Conservation (phyloP, 352 stramenopile species). For the Phytopythium delawarense region DNA sequence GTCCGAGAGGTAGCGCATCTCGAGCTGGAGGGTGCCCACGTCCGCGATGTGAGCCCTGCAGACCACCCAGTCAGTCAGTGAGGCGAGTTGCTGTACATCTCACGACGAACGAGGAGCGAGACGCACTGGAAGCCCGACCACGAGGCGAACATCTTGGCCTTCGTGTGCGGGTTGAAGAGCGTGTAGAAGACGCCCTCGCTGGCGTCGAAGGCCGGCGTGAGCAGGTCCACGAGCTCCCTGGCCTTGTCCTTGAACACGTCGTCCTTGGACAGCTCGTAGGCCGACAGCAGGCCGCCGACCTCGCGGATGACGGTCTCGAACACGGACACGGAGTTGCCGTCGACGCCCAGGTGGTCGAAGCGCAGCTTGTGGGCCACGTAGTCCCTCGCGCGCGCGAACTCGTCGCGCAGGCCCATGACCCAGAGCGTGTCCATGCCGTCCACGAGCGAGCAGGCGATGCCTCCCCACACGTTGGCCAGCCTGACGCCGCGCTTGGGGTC, state of each 20-base stretch:
- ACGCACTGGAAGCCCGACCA: slow-evolving; percentile 38
- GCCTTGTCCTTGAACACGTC: slow-evolving; percentile 91
- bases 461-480: slow-evolving; percentile 85
- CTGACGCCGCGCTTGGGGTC: slow-evolving; percentile 64
- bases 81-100: neutral
- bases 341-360: slow-evolving; percentile 69
- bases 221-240: slow-evolving; percentile 87
- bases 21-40: slow-evolving; percentile 80
- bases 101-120: neutral
- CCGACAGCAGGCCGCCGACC: slow-evolving; percentile 95
- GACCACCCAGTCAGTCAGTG: neutral
- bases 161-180: slow-evolving; percentile 84
- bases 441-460: slow-evolving; percentile 90
- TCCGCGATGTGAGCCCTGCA: slow-evolving; percentile 73
- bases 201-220: slow-evolving; percentile 89
- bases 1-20: slow-evolving; percentile 75
- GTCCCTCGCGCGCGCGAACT: slow-evolving; percentile 88
- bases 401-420: slow-evolving; percentile 93
- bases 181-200: slow-evolving; percentile 89
- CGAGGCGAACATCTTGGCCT: slow-evolving; percentile 33
- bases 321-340: slow-evolving; percentile 81
- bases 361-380: slow-evolving; percentile 84
- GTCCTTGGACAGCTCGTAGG: slow-evolving; percentile 91
- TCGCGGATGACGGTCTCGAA: slow-evolving; percentile 99
- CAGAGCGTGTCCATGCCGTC: slow-evolving; percentile 96